Evolutionary conservation across 306 rosid species (phyloP).

Genomic region (Morella rubra): DNA sequence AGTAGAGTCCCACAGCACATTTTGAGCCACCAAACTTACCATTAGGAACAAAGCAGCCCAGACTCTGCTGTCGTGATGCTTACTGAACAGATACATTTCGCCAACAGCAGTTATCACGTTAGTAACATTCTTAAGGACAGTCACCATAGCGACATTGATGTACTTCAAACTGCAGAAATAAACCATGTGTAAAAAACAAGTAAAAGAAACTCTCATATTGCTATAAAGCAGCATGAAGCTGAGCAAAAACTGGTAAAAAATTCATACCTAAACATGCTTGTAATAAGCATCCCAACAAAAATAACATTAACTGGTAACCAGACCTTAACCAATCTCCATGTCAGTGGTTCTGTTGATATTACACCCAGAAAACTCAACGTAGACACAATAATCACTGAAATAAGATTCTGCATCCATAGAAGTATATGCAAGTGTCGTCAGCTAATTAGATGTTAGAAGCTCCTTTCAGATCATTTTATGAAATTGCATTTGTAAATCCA

Average conservation of each 20-base stretch:
- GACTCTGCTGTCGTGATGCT: constrained; percentile 83
- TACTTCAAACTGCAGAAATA: constrained; percentile 85
- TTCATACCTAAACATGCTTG: constrained; percentile 96
- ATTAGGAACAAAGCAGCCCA: constrained; percentile 95
- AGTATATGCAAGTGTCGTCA: constrained; percentile 11
- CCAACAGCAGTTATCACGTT: constrained; percentile 97
- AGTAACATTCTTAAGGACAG: constrained; percentile 93
- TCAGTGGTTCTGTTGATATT: constrained; percentile 79
- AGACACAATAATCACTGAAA: constrained; percentile 78
- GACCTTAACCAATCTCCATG: constrained; percentile 90
- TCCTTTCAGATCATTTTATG: constrained; percentile 9
- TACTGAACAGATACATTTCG: constrained; percentile 87
- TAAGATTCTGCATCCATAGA: constrained; percentile 72
- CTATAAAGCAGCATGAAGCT: neutral
- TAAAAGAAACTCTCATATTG: neutral
- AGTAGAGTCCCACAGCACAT: constrained; percentile 19
- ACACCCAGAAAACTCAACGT: constrained; percentile 68
- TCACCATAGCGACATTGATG: constrained; percentile 99
- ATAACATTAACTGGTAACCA: constrained; percentile 94
- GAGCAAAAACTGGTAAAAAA: constrained; percentile 19
- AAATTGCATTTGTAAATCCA: neutral
- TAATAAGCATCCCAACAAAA: constrained; percentile 94
- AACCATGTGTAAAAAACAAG: constrained; percentile 22
- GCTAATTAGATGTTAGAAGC: constrained; percentile 21
- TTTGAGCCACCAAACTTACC: constrained; percentile 51